Conservation (phyloP, 2,329 filamentous ascomycete genomes). For the Alternaria sp. region DNA sequence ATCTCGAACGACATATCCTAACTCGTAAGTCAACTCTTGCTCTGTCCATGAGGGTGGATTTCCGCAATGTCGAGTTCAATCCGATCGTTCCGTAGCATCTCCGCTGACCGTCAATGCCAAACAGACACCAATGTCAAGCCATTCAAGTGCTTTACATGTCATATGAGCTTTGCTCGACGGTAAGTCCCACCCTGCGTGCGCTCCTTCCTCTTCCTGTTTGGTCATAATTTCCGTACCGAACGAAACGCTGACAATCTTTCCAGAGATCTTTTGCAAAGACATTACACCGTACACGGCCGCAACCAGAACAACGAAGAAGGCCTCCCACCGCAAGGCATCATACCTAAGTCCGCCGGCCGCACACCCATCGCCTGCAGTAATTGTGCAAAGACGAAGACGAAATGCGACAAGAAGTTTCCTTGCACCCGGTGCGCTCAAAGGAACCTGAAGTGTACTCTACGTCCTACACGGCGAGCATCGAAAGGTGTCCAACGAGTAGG, state of each 20-base stretch:
- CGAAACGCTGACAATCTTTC: constrained; percentile 23
- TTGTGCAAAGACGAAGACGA: constrained; percentile 64
- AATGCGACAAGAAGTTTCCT: constrained; percentile 65
- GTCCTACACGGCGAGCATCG: constrained; percentile 59
- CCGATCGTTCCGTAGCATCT: constrained; percentile 2
- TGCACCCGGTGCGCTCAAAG: constrained; percentile 61
- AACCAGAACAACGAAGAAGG: constrained; percentile 61
- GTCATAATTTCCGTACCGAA: background rate
- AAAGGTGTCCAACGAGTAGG: constrained; percentile 51
- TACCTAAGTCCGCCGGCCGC: constrained; percentile 61
- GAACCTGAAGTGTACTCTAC: constrained; percentile 58
- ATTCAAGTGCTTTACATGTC: constrained; percentile 64
- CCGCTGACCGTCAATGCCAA: constrained; percentile 7
- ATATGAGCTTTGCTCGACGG: constrained; percentile 64
- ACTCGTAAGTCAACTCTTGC: constrained; percentile 54
- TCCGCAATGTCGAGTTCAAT: background rate
- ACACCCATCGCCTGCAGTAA: constrained; percentile 64
- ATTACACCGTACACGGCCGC: constrained; percentile 62
- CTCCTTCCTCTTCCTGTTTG: constrained; percentile 3
- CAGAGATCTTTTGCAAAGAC: constrained; percentile 61
- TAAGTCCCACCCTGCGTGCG: constrained; percentile 39
- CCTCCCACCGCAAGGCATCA: constrained; percentile 59
- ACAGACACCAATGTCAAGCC: constrained; percentile 64
- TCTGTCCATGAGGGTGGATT: background rate
- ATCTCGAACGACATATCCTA: constrained; percentile 62